These are phyloP conservation scores for Dioscorea dumetorum DNA, from an alignment of 106 monocot genomes.

Conservation along the genomic window DNA sequence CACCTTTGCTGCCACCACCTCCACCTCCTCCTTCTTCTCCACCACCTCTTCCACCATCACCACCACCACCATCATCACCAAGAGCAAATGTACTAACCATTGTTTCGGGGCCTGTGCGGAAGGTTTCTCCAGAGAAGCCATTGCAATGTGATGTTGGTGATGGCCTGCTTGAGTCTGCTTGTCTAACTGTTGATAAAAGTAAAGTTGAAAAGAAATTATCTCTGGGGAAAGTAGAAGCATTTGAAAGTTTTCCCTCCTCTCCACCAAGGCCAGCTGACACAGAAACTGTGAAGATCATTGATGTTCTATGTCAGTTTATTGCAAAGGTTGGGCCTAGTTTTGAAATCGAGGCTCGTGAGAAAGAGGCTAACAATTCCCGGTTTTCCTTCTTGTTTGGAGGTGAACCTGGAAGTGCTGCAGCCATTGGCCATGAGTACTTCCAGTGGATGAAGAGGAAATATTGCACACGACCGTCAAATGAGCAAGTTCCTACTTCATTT, in stretches of 20 bases:
- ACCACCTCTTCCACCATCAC: conserved; percentile 34
- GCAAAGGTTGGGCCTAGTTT: conserved; percentile 35
- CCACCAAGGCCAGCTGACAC: conserved; percentile 35
- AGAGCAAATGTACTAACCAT: background rate
- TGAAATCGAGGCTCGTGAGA: conserved; percentile 36
- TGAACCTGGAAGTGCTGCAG: conserved; percentile 45
- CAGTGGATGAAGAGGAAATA: conserved; percentile 52
- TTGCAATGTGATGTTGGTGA: background rate
- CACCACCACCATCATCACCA: conserved; percentile 11
- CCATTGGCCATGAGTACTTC: conserved; percentile 49
- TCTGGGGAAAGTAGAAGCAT: conserved; percentile 9
- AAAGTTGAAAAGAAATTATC: background rate
- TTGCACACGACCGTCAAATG: conserved; percentile 7
- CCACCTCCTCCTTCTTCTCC: conserved; percentile 19
- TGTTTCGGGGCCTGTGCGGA: background rate
- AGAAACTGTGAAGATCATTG: conserved; percentile 31
- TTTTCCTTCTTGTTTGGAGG: conserved; percentile 63
- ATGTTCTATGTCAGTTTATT: conserved; percentile 36
- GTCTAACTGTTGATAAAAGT: background rate
- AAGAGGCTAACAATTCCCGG: conserved; percentile 36
- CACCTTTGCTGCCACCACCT: conserved; percentile 10
- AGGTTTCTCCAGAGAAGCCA: background rate
- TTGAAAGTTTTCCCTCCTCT: conserved; percentile 15
- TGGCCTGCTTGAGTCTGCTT: background rate
- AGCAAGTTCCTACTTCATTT: conserved; percentile 4